These are phyloP conservation scores for Solanum virginianum DNA, from an alignment of 257 asterid species.

Conservation along the genomic window DNA sequence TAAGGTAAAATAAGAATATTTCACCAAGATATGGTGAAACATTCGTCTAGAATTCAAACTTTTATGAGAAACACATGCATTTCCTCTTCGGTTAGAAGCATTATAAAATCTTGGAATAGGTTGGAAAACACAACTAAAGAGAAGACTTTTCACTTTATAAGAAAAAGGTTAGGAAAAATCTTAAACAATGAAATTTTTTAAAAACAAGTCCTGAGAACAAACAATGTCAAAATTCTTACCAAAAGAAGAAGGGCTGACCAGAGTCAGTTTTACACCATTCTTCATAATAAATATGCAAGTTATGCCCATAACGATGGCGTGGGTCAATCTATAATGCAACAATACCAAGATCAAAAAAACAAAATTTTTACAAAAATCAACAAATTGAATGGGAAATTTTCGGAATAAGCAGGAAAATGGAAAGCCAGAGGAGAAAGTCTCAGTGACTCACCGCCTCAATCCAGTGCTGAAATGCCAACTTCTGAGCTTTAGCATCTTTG, in stretches of 20 bases:
- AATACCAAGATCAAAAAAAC: neutral
- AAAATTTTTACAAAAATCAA: neutral
- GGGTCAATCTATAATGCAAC: slow-evolving; percentile 63
- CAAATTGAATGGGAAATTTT: neutral
- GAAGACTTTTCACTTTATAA: neutral
- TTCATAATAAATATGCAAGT: slow-evolving; percentile 63
- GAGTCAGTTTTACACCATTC: slow-evolving; percentile 74
- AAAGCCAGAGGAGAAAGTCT: neutral
- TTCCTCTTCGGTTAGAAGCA: neutral
- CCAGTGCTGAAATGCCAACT: slow-evolving; percentile 95
- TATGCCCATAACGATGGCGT: slow-evolving; percentile 94
- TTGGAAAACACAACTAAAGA: neutral
- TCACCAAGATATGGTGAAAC: neutral
- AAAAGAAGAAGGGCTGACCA: slow-evolving; percentile 92
- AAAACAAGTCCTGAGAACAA: neutral
- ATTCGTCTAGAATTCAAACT: neutral
- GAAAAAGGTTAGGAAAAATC: neutral
- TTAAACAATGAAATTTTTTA: neutral
- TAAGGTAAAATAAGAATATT: neutral
- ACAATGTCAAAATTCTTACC: slow-evolving; percentile 37
- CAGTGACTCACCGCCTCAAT: slow-evolving; percentile 75
- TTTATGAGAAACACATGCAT: neutral
- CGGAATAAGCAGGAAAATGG: neutral
- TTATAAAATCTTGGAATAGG: neutral
- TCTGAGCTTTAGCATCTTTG: slow-evolving; percentile 65